Conservation (phyloP, 2,329 filamentous ascomycete species). For the Trichophyton simii region DNA sequence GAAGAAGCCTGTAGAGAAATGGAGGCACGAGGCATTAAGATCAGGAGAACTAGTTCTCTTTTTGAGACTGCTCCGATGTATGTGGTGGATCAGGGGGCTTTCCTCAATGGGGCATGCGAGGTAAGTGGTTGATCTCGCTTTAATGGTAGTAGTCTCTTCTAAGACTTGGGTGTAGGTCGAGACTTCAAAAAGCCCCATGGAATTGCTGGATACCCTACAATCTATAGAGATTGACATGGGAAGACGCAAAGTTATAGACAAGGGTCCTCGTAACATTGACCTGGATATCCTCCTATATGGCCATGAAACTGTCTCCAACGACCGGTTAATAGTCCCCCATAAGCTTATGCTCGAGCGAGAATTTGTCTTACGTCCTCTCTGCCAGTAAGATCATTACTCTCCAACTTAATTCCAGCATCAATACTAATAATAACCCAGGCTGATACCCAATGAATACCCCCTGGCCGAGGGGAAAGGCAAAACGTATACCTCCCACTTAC, state of each 20-base stretch:
- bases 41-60: slow-evolving; percentile 70
- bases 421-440: slow-evolving; percentile 2
- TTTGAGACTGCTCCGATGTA: slow-evolving; percentile 99
- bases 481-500: slow-evolving; percentile 26
- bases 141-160: not conserved
- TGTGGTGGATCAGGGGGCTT: slow-evolving; percentile 72
- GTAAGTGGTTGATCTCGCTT: slow-evolving; percentile 38
- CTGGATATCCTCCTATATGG: slow-evolving; percentile 83
- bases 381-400: slow-evolving; percentile 30
- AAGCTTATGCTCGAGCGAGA: slow-evolving; percentile 75
- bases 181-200: slow-evolving; percentile 61
- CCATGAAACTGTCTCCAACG: slow-evolving; percentile 50
- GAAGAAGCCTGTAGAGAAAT: slow-evolving; percentile 72
- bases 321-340: slow-evolving; percentile 75
- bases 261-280: slow-evolving; percentile 89
- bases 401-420: not conserved
- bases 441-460: slow-evolving; percentile 15
- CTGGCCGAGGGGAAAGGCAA: slow-evolving; percentile 20
- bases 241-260: slow-evolving; percentile 73
- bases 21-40: slow-evolving; percentile 56
- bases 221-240: slow-evolving; percentile 70
- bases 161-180: slow-evolving; percentile 48
- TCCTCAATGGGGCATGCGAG: slow-evolving; percentile 87
- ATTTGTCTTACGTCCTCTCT: slow-evolving; percentile 80
- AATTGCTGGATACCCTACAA: slow-evolving; percentile 69